Base-by-base conservation (phyloP, 1,284 basidiomycete genomes). In the Malassezia equina region DNA sequence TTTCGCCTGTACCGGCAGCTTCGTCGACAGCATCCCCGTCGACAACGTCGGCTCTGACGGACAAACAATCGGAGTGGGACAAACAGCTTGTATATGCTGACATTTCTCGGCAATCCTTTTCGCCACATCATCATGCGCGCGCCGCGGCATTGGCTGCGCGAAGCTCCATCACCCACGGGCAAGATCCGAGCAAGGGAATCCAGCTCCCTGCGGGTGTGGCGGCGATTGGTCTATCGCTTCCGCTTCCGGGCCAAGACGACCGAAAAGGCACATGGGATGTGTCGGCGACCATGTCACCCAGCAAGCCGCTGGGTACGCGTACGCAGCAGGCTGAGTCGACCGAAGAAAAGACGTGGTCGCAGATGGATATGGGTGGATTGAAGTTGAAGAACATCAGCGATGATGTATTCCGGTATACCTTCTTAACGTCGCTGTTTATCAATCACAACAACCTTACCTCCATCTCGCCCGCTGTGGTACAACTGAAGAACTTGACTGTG, bases 361-460 rank as follows among this genome's bases (percentile, higher is more conserved):
- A 88, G 12, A 79, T 99, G 55, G 93, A 99, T 77, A 90, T 99
- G 83, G 93, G 94, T 54, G 93, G 93, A 4, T 84, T 95, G 59
- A 83, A 84, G 61, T 83, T 98, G 73, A 93, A 93, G 80, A 90
- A 86, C 64, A 80, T 99, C 47, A 86, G 90, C 25, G 77, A 82
- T 11, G 83, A 82, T 12, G 84, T 87, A 45, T 86, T 85, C 58
- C 80, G 94, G 31, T 98, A 96, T 79, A 80, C 83, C n/a, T 96
- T 95, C 79, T 83, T 99, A 61, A 88, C 87, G 60, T 88, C 86
- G 61, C 83, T 99, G 52, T 98, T 94, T 77, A 87, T 99, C 77
- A 96, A 96, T 70, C 93, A 98, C 79, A 99, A 99, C 72, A 80
- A 83, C 31, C 81, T 99, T 53, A 80, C 84, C 15, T 77, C 81